phyloP scores from a whole-genome alignment of 768 basidiomycete species.

The Leccinum aurantiacum region DNA sequence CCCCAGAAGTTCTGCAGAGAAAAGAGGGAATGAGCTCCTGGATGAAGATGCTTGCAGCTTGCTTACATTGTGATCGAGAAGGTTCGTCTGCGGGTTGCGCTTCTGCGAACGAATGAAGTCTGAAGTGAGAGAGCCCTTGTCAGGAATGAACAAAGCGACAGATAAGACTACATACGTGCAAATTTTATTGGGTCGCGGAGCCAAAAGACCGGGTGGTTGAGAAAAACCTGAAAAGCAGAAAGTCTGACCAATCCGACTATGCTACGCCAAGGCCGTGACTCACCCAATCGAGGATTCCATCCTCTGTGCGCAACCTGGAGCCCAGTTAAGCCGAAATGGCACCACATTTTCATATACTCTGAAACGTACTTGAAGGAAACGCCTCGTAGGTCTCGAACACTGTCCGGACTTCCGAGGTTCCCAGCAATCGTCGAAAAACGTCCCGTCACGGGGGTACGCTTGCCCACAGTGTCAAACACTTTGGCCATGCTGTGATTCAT shows the following conservation, averaged over 20 bases:
- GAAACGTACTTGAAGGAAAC: conserved; percentile 48
- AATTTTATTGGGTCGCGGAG: conserved; percentile 49
- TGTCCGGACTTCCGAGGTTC: conserved; percentile 50
- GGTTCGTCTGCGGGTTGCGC: conserved; percentile 51
- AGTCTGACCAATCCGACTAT: not conserved
- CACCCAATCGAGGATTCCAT: conserved; percentile 41
- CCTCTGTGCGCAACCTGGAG: conserved; percentile 36
- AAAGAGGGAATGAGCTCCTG: not conserved
- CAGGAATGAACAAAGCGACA: not conserved
- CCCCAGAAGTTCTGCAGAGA: conserved; percentile 22
- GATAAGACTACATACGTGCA: conserved; percentile 34
- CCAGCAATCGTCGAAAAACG: conserved; percentile 59
- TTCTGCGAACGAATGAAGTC: conserved; percentile 40
- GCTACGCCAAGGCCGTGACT: conserved; percentile 17
- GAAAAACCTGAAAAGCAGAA: conserved; percentile 28
- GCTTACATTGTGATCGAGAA: conserved; percentile 37
- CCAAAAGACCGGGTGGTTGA: conserved; percentile 50
- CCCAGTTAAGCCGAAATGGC: not conserved
- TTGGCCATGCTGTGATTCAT: conserved; percentile 19
- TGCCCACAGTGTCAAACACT: conserved; percentile 17
- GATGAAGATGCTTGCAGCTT: not conserved
- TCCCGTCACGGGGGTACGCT: conserved; percentile 17
- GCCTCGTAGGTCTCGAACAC: conserved; percentile 51
- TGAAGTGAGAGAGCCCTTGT: conserved; percentile 19
- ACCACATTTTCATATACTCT: conserved; percentile 10